A percentile compares a stretch with the other conserved stretches of the same genome.
Evolutionary conservation across 2,329 filamentous ascomycete genomes (phyloP).

Genomic region (Periconia sp.): DNA sequence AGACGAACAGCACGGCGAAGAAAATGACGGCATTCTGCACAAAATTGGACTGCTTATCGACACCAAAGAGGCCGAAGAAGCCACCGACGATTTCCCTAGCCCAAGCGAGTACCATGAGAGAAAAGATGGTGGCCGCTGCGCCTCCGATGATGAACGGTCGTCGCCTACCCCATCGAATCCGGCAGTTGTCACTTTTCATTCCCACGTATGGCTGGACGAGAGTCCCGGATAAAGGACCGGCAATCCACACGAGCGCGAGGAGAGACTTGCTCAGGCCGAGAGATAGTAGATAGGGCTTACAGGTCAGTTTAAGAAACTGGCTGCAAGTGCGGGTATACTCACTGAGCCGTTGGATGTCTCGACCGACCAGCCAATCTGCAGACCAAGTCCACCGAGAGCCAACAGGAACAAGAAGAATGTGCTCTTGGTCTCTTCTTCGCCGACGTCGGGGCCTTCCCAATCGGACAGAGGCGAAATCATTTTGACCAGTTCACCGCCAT

Average conservation of each 20-base stretch:
- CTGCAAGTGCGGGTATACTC: conserved; percentile 26
- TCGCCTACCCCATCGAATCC: conserved; percentile 52
- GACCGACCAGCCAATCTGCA: conserved; percentile 95
- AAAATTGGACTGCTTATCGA: conserved; percentile 63
- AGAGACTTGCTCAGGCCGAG: conserved; percentile 56
- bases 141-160: conserved; percentile 57
- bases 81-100: conserved; percentile 61
- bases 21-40: conserved; percentile 71
- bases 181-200: conserved; percentile 54
- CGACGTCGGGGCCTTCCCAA: conserved; percentile 47
- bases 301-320: background rate
- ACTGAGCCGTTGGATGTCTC: conserved; percentile 89
- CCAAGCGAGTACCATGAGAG: conserved; percentile 54
- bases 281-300: conserved; percentile 54
- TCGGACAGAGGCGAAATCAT: conserved; percentile 38
- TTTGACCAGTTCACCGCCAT: conserved; percentile 36
- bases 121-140: conserved; percentile 51
- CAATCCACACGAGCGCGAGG: conserved; percentile 57
- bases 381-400: conserved; percentile 80
- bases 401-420: conserved; percentile 82
- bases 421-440: conserved; percentile 70
- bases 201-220: conserved; percentile 59
- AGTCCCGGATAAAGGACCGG: conserved; percentile 56
- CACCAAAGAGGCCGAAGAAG: conserved; percentile 70
- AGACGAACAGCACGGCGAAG: conserved; percentile 82